A percentile compares a stretch with the other conserved stretches of the same genome.
phyloP scores from a whole-genome alignment of 768 basidiomycete genomes.

The Hygrophoropsis aurantiaca region DNA sequence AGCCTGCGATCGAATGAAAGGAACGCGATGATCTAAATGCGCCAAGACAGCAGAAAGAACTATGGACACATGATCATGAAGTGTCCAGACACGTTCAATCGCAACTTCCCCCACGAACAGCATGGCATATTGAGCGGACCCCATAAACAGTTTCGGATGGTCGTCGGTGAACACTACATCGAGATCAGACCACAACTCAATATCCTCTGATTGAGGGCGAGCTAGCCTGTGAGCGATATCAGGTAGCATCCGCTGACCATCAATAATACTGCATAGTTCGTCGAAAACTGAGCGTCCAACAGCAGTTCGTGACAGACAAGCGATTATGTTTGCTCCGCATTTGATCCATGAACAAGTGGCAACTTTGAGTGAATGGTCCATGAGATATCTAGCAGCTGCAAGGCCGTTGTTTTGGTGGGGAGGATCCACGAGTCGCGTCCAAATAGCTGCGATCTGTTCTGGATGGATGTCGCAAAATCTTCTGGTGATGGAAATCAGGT shows the following conservation, averaged over 20 bases:
- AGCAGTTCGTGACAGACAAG: conserved; percentile 77
- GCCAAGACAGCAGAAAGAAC: conserved; percentile 80
- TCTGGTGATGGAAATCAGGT: conserved; percentile 80
- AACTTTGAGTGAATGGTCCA: conserved; percentile 86
- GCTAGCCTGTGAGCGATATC: conserved; percentile 71
- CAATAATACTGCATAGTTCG: conserved; percentile 82
- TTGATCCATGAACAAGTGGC: conserved; percentile 75
- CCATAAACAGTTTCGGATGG: conserved; percentile 67
- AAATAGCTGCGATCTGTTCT: conserved; percentile 78
- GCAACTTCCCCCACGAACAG: conserved; percentile 80
- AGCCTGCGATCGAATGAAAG: conserved; percentile 68
- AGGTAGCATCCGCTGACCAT: conserved; percentile 82
- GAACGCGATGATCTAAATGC: conserved; percentile 76
- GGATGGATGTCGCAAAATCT: conserved; percentile 73
- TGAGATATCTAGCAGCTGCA: conserved; percentile 76
- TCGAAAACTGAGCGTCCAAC: conserved; percentile 74
- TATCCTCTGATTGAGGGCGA: conserved; percentile 59
- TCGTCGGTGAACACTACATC: conserved; percentile 70
- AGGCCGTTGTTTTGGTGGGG: conserved; percentile 74
- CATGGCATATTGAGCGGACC: conserved; percentile 86
- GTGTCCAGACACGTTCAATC: conserved; percentile 74
- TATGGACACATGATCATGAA: conserved; percentile 64
- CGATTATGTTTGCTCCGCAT: conserved; percentile 79
- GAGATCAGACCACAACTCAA: conserved; percentile 79
- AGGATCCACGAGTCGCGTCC: conserved; percentile 74